Evolutionary conservation across 139 green algal genomes (phyloP), one percentile per base, ranked within the genome.

Genomic region (Tetradesmus lagerheimii): DNA sequence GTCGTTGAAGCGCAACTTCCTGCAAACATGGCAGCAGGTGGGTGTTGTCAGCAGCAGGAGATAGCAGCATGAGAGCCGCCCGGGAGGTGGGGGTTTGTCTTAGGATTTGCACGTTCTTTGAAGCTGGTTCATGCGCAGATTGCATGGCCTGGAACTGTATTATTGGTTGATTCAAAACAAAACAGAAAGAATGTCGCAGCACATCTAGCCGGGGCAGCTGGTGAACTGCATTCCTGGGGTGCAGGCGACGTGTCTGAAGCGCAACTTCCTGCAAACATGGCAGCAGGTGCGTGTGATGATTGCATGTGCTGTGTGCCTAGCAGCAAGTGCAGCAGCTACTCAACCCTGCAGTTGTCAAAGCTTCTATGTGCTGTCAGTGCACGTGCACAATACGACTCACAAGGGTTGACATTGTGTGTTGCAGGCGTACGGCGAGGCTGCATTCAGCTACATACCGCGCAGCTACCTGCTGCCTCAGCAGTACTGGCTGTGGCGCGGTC

Each of bases 151-250:
- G 62, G 23, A n/a, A n/a, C n/a, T n/a, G n/a, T n/a, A n/a, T n/a
- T n/a, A n/a, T n/a, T n/a, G n/a, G n/a, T n/a, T n/a, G n/a, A n/a
- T n/a, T n/a, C n/a, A n/a, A n/a, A n/a, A n/a, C n/a, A n/a, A n/a
- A n/a, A n/a, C n/a, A n/a, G n/a, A n/a, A n/a, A n/a, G n/a, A n/a
- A n/a, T n/a, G n/a, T n/a, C n/a, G n/a, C n/a, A n/a, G n/a, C n/a
- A n/a, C 57, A 90, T 90, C 50, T 18, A 6, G 39, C 47, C 86
- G 1, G 76, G 76, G 2, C 93, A 96, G 71, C 67, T 85, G 1
- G 92, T 95, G 45, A 96, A 91, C 83, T 97, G 95, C 85, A 78
- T 96, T 2, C 95, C 95, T 0, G 95, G 95, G 11, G 84, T 87
- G 0, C 41, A 91, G 4, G 89, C 92, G 0, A 83, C 97, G 18